Evolutionary conservation across 2,329 filamentous ascomycete species (phyloP).

Genomic region (Alternaria alternata): DNA sequence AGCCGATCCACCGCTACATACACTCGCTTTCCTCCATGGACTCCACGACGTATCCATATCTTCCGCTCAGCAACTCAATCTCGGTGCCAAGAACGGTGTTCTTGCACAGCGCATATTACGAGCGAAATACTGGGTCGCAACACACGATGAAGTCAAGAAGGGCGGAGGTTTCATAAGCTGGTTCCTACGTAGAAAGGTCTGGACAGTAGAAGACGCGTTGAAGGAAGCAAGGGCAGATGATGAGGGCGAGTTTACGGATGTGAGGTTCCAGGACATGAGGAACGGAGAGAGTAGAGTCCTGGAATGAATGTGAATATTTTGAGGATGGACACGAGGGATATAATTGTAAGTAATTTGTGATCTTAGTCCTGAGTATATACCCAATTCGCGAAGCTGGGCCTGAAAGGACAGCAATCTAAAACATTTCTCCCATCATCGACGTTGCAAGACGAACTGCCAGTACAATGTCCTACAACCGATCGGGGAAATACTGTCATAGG

Average conservation of each 20-base stretch:
- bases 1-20: slow-evolving; percentile 58
- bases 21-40: slow-evolving; percentile 69
- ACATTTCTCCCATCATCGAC: neutral
- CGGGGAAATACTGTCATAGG: neutral
- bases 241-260: slow-evolving; percentile 39
- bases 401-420: neutral
- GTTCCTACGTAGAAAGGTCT: slow-evolving; percentile 55
- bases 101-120: slow-evolving; percentile 61
- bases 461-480: neutral
- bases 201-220: slow-evolving; percentile 58
- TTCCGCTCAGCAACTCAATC: slow-evolving; percentile 65
- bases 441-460: neutral
- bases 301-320: slow-evolving; percentile 37
- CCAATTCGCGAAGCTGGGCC: neutral
- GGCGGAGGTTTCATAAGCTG: slow-evolving; percentile 65
- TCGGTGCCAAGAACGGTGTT: slow-evolving; percentile 69
- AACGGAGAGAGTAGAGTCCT: slow-evolving; percentile 66
- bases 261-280: slow-evolving; percentile 56
- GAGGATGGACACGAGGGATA: neutral
- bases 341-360: neutral
- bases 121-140: slow-evolving; percentile 70
- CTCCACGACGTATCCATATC: slow-evolving; percentile 67
- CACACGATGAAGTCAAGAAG: slow-evolving; percentile 70
- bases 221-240: slow-evolving; percentile 57
- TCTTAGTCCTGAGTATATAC: slow-evolving; percentile 2